A percentile compares a stretch with the other conserved stretches of the same genome.
Conservation (phyloP, 129 eudicot genomes). For the Mikania micrantha region DNA sequence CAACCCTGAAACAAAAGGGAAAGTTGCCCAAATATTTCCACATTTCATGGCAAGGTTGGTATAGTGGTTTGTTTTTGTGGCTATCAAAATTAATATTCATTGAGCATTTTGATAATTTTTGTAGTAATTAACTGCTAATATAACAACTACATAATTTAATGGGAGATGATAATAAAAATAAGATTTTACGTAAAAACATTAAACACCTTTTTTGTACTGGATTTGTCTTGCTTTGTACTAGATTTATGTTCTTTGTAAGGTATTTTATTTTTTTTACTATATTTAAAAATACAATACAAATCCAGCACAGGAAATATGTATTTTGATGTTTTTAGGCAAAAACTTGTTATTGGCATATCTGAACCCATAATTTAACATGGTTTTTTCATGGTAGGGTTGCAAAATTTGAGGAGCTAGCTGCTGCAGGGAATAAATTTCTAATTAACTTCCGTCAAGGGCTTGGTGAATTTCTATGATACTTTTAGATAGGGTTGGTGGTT, state of each 20-base stretch:
- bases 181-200: no score
- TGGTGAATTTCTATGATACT: constrained; percentile 27
- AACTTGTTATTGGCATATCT: no score
- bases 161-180: no score
- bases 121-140: background rate
- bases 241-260: no score
- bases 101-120: background rate
- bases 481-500: no score
- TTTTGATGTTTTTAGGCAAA: no score
- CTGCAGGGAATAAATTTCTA: constrained; percentile 41
- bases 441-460: constrained; percentile 56
- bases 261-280: no score
- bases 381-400: constrained; percentile 36
- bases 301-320: no score
- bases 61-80: background rate
- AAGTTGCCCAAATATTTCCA: constrained; percentile 35
- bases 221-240: no score
- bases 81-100: background rate
- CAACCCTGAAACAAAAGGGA: constrained; percentile 21
- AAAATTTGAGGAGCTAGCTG: constrained; percentile 58
- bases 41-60: constrained; percentile 60
- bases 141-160: constrained; percentile 1
- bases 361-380: background rate
- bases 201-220: no score
- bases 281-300: no score